phyloP scores from a whole-genome alignment of 331 rosid genomes.

The Ulmus americana region DNA sequence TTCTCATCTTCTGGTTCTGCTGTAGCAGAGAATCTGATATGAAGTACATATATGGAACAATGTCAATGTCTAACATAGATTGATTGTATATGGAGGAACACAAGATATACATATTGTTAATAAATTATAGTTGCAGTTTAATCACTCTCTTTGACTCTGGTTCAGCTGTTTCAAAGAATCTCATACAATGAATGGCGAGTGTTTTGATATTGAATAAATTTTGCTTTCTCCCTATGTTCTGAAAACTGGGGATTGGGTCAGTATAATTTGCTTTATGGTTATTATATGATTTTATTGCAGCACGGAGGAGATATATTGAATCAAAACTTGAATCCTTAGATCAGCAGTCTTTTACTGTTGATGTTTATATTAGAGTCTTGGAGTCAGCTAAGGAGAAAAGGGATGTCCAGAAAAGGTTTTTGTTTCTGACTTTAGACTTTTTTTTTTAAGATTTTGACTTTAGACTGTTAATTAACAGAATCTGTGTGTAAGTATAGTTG shows the following conservation, averaged over 20 bases:
- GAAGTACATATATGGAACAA: conserved; percentile 5
- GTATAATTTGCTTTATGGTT: conserved; percentile 8
- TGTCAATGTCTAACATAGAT: background rate
- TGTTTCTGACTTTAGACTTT: background rate
- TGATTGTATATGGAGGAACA: background rate
- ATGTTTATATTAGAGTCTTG: conserved; percentile 53
- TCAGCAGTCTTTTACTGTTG: conserved; percentile 50
- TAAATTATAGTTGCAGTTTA: background rate
- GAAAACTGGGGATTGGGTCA: background rate
- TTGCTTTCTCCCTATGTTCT: conserved; percentile 14
- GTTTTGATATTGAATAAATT: conserved; percentile 10
- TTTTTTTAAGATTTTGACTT: conserved; percentile 8
- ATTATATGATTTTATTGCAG: conserved; percentile 42
- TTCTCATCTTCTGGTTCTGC: conserved; percentile 13
- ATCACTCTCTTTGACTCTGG: background rate
- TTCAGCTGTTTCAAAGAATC: background rate
- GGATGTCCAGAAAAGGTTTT: conserved; percentile 68
- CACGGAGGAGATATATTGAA: conserved; percentile 76
- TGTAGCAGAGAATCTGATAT: conserved; percentile 1
- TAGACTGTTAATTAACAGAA: conserved; percentile 17
- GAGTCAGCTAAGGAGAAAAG: conserved; percentile 77
- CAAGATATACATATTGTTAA: background rate
- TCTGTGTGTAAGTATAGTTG: conserved; percentile 12
- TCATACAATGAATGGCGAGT: background rate
- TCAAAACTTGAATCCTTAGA: conserved; percentile 72